A percentile compares a stretch with the other conserved stretches of the same genome.
Conservation (phyloP, 805 yeast species). For the Brettanomyces nanus region DNA sequence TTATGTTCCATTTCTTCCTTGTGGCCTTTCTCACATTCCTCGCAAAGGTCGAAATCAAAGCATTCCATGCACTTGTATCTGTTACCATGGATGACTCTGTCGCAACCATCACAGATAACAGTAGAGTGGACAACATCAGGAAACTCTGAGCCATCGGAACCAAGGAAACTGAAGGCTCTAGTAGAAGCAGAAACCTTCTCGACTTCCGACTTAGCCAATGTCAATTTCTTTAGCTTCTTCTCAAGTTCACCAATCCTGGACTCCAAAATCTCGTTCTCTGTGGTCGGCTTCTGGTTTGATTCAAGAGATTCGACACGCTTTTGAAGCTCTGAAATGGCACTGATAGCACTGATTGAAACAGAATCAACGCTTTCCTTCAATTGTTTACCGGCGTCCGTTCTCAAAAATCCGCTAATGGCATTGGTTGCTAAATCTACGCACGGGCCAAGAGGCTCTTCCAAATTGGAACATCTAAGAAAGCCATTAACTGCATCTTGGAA, state of each 20-base stretch:
- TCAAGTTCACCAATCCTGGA: background rate
- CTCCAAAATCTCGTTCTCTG: too few species aligned
- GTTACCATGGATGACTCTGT: constrained; percentile 26
- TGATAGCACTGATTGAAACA: background rate
- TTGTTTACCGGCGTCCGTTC: background rate
- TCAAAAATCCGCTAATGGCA: background rate
- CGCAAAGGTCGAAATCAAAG: constrained; percentile 45
- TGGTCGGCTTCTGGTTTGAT: background rate
- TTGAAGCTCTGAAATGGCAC: background rate
- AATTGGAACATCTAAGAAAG: constrained; percentile 2
- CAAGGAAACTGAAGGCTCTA: too few species aligned
- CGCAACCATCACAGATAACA: constrained; percentile 27
- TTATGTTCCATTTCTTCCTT: constrained; percentile 12
- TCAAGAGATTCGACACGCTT: background rate
- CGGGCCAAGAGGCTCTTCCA: constrained; percentile 3
- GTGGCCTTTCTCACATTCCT: constrained; percentile 27
- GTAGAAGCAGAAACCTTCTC: background rate
- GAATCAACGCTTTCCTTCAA: background rate
- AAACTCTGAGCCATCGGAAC: background rate
- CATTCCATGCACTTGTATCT: constrained; percentile 48
- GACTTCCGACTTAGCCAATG: background rate
- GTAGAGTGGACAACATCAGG: constrained; percentile 1
- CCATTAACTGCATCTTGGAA: background rate
- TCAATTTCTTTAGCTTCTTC: background rate
- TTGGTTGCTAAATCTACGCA: background rate